A percentile compares a stretch with the other conserved stretches of the same genome.
phyloP scores from a whole-genome alignment of 371 early-diverging fungal species.

The Scutellospora calospora region DNA sequence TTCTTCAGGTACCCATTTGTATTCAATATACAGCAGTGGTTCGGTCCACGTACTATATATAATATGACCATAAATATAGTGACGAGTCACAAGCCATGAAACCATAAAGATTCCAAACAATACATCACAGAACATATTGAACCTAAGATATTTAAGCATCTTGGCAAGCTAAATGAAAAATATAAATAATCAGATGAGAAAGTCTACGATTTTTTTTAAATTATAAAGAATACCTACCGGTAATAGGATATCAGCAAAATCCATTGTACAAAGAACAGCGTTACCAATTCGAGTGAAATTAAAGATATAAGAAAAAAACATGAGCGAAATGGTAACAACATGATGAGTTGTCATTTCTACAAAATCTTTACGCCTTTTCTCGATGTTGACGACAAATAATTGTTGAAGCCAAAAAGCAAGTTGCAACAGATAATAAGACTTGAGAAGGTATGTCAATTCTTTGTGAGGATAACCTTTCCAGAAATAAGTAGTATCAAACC shows the following conservation, averaged over 20 bases:
- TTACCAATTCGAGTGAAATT: conserved; percentile 86
- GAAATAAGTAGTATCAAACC: conserved; percentile 71
- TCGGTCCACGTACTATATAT: conserved; percentile 64
- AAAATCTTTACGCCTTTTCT: conserved; percentile 84
- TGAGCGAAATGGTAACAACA: conserved; percentile 74
- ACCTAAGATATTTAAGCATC: conserved; percentile 75
- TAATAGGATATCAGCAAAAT: conserved; percentile 83
- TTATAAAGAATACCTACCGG: conserved; percentile 55
- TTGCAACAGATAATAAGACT: conserved; percentile 83
- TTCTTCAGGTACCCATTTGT: conserved; percentile 73
- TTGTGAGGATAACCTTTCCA: conserved; percentile 80
- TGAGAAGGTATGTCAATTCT: conserved; percentile 60
- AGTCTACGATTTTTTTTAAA: not conserved
- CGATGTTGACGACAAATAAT: conserved; percentile 73
- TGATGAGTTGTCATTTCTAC: conserved; percentile 84
- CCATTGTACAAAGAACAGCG: conserved; percentile 82
- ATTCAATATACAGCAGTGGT: conserved; percentile 57
- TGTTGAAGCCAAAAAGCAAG: conserved; percentile 87
- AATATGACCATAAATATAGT: conserved; percentile 67
- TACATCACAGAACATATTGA: conserved; percentile 68
- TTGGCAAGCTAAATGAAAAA: conserved; percentile 63
- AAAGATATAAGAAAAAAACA: conserved; percentile 73
- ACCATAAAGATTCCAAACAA: conserved; percentile 80
- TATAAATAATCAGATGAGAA: not conserved
- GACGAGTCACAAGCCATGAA: conserved; percentile 83